Evolutionary conservation across 257 asterid species (phyloP).

Genomic region (Rubia yunnanensis): DNA sequence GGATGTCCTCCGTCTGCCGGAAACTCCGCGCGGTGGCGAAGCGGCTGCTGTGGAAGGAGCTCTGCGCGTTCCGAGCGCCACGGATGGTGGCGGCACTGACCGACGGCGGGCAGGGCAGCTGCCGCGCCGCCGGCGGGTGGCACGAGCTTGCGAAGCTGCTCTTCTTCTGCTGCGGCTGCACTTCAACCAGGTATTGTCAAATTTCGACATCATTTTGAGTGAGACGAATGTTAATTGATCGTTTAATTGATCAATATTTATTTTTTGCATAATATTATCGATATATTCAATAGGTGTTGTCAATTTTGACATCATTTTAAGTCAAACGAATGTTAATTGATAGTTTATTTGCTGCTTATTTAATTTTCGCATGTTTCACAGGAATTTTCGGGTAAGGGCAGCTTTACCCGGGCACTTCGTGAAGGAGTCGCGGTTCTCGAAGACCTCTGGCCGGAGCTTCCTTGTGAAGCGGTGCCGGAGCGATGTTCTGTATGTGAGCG

Average conservation of each 20-base stretch:
- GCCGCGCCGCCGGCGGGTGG: conserved; percentile 60
- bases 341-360: too few relatives aligned
- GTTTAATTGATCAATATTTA: too few relatives aligned
- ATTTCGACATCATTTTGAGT: too few relatives aligned
- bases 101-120: conserved; percentile 24
- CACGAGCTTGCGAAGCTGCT: conserved; percentile 63
- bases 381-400: conserved; percentile 26
- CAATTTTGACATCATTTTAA: too few relatives aligned
- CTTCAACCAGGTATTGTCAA: conserved; percentile 41
- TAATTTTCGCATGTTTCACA: too few relatives aligned
- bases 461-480: conserved; percentile 44
- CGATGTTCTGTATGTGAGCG: conserved; percentile 65
- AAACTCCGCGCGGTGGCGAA: conserved; percentile 59
- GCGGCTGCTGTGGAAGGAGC: conserved; percentile 65
- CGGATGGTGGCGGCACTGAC: conserved; percentile 36
- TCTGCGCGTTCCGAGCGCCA: conserved; percentile 59
- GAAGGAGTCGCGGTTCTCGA: conserved; percentile 59
- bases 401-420: conserved; percentile 50
- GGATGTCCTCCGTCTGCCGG: conserved; percentile 37
- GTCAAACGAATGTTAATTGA: too few relatives aligned
- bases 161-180: conserved; percentile 74
- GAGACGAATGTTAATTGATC: too few relatives aligned
- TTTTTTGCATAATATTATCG: too few relatives aligned
- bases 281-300: too few relatives aligned
- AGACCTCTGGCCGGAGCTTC: conserved; percentile 80